phyloP scores from a whole-genome alignment of 1,284 basidiomycete species.

The Cystobasidium slooffiae region DNA sequence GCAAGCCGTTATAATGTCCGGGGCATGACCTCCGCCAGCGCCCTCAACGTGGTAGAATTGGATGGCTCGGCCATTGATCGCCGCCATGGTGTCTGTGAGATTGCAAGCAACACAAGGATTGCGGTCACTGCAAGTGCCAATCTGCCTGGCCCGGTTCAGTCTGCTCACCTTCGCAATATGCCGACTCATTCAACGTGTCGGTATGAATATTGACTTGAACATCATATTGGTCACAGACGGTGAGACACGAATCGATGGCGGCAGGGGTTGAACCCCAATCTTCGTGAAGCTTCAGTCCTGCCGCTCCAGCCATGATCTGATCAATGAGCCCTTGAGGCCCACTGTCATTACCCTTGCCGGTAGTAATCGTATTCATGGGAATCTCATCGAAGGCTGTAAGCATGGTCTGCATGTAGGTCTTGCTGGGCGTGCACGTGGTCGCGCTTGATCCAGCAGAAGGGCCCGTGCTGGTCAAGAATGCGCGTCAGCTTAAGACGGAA shows the following conservation, averaged over 20 bases:
- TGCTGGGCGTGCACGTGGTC: slow-evolving; percentile 91
- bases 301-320: slow-evolving; percentile 83
- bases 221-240: slow-evolving; percentile 88
- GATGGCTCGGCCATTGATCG: slow-evolving; percentile 89
- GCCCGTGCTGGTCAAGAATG: slow-evolving; percentile 67
- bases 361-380: slow-evolving; percentile 79
- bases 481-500: neutral
- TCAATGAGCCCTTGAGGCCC: slow-evolving; percentile 73
- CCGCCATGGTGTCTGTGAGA: slow-evolving; percentile 76
- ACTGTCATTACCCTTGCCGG: slow-evolving; percentile 78
- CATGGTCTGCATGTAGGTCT: slow-evolving; percentile 85
- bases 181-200: slow-evolving; percentile 93
- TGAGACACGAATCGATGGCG: slow-evolving; percentile 76
- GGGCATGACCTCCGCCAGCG: slow-evolving; percentile 90
- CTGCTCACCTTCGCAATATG: slow-evolving; percentile 79
- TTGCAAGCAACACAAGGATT: neutral
- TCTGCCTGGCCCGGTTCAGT: neutral
- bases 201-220: slow-evolving; percentile 98
- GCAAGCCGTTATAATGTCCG: slow-evolving; percentile 96
- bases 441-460: slow-evolving; percentile 88
- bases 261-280: slow-evolving; percentile 97
- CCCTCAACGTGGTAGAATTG: slow-evolving; percentile 98
- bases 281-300: slow-evolving; percentile 93
- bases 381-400: slow-evolving; percentile 83
- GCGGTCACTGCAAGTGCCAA: neutral